Evolutionary conservation across 1,139 yeast species (phyloP).

Genomic region (Zygoascus sp.): DNA sequence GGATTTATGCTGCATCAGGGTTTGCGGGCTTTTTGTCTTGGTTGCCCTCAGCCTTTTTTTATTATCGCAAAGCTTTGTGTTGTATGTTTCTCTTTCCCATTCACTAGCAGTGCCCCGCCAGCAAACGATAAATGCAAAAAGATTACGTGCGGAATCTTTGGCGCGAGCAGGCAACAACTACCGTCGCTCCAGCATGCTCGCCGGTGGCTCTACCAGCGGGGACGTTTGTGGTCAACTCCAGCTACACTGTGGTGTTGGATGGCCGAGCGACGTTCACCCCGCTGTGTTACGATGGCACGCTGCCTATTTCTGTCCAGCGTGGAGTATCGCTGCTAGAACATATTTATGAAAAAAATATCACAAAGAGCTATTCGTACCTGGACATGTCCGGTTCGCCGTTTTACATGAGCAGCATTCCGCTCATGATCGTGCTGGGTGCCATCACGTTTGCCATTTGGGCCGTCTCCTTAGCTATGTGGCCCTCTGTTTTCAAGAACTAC

Average conservation of each 20-base stretch:
- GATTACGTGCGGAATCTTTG: slow-evolving; percentile 8
- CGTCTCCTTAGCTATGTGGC: slow-evolving; percentile 1
- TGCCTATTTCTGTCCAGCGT: slow-evolving; percentile 14
- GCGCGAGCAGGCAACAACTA: slow-evolving; percentile 11
- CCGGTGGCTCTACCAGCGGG: slow-evolving; percentile 19
- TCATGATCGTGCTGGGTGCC: slow-evolving; percentile 12
- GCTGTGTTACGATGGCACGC: slow-evolving; percentile 18
- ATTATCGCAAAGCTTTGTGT: not conserved
- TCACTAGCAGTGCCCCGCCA: not conserved
- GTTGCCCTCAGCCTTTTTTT: too few relatives aligned
- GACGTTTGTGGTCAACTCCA: slow-evolving; percentile 19
- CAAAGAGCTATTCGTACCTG: not conserved
- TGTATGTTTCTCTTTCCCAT: not conserved
- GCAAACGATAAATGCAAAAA: not conserved
- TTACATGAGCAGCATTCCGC: slow-evolving; percentile 17
- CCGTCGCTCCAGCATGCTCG: slow-evolving; percentile 16
- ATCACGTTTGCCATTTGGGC: slow-evolving; percentile 9
- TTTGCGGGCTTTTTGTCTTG: too few relatives aligned
- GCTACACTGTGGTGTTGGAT: slow-evolving; percentile 16
- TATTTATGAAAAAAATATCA: not conserved
- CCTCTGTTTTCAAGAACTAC: not conserved
- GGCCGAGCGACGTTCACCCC: slow-evolving; percentile 20
- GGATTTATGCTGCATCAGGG: too few relatives aligned
- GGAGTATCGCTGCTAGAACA: not conserved
- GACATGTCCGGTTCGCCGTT: slow-evolving; percentile 24